Conservation (phyloP, 768 basidiomycete species). For the Rhodosporidiobolus sp. region DNA sequence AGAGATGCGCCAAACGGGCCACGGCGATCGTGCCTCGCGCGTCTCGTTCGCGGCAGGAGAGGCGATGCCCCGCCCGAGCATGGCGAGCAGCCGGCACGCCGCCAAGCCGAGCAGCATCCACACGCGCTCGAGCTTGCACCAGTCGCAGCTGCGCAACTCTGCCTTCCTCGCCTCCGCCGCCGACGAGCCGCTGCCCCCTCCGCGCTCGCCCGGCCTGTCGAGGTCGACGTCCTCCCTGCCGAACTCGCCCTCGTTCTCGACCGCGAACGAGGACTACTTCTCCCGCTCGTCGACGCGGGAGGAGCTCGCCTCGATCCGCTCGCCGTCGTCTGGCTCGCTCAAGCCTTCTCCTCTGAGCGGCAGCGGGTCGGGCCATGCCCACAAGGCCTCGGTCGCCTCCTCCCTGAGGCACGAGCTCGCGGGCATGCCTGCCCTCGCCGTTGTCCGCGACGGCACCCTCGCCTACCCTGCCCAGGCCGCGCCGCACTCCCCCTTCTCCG, state of each 20-base stretch:
- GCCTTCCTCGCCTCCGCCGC: background rate
- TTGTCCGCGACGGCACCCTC: background rate
- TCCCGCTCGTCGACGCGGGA: constrained; percentile 23
- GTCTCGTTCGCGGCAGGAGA: constrained; percentile 28
- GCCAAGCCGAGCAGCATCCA: constrained; percentile 15
- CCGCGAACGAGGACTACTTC: background rate
- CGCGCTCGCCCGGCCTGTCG: constrained; percentile 7
- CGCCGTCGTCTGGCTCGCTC: background rate
- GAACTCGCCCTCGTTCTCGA: constrained; percentile 5
- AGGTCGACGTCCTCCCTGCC: background rate
- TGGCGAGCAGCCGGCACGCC: constrained; percentile 4
- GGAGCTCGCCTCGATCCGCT: constrained; percentile 16
- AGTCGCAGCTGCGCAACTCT: constrained; percentile 17
- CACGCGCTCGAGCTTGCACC: constrained; percentile 17
- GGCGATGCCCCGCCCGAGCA: background rate
- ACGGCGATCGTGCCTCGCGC: constrained; percentile 21
- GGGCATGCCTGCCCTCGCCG: constrained; percentile 3
- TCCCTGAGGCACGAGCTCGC: constrained; percentile 29
- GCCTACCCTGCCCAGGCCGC: no score
- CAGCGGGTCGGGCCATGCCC: constrained; percentile 9
- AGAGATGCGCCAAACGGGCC: constrained; percentile 33
- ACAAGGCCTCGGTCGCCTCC: constrained; percentile 21
- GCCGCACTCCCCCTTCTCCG: background rate
- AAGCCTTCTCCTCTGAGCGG: background rate
- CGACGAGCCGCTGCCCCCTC: background rate